These are phyloP conservation scores for Lichtheimia ramosa DNA, from an alignment of 371 early-diverging fungal species.

Conservation along the genomic window DNA sequence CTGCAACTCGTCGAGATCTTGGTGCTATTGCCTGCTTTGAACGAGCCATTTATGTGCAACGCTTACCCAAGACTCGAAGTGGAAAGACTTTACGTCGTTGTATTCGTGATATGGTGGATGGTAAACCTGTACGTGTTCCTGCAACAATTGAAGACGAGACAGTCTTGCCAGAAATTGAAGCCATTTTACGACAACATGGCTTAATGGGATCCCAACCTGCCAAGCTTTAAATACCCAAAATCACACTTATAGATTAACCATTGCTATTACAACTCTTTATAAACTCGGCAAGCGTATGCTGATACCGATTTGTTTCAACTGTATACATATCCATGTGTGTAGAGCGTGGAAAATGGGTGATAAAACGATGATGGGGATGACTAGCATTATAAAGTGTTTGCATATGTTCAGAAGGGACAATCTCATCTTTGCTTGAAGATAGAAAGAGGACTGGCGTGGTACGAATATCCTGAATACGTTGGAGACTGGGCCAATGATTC, in stretches of 20 bases:
- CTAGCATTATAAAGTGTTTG: conserved; percentile 14
- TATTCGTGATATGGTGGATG: conserved; percentile 73
- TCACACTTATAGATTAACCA: background rate
- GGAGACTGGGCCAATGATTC: conserved; percentile 40
- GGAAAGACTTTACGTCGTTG: conserved; percentile 90
- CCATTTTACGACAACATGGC: conserved; percentile 26
- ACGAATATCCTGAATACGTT: conserved; percentile 11
- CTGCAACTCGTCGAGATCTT: conserved; percentile 58
- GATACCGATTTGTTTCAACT: conserved; percentile 10
- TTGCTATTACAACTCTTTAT: conserved; percentile 2
- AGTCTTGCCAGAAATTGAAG: conserved; percentile 59
- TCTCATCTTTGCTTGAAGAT: conserved; percentile 34
- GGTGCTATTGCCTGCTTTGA: conserved; percentile 83
- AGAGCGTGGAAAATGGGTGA: conserved; percentile 19
- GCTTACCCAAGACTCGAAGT: conserved; percentile 91
- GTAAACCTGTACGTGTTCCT: conserved; percentile 62
- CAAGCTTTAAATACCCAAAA: conserved; percentile 9
- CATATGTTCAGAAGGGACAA: conserved; percentile 38
- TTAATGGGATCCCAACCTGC: conserved; percentile 20
- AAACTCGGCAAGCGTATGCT: conserved; percentile 8
- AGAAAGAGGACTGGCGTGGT: conserved; percentile 32
- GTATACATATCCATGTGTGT: conserved; percentile 33
- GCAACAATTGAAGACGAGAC: conserved; percentile 83
- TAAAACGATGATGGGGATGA: background rate
- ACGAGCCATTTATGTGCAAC: conserved; percentile 61